Base-by-base conservation (phyloP, 2,329 filamentous ascomycete species). In the Pseudohalonectria lignicola region DNA sequence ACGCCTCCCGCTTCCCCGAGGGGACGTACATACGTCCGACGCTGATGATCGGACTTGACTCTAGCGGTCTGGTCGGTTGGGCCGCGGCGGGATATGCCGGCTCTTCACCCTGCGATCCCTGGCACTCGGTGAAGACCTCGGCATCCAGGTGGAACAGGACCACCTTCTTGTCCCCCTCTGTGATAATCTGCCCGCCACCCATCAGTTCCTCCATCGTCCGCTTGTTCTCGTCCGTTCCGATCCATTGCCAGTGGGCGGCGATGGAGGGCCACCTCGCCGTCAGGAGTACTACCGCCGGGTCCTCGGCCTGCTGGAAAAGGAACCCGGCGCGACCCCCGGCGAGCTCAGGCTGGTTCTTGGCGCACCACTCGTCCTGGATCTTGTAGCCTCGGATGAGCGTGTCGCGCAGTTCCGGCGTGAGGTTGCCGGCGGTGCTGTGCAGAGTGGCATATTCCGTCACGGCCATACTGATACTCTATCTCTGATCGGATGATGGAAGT, bases 181-280 rank as follows among this genome's bases (percentile, higher is more conserved):
- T 50, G 5, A 52, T 49, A 28, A 66, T 53, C 38, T 60, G 57
- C 4, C 44, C 39, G 18, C 41, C 43, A 7, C 8, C 8, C 23
- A 26, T 26, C 10, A 69, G 45, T 18, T 49, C 47, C 15, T 46
- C 49, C 43, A 64, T 61, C 38, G 54, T 47, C 5, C 42, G 36
- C 36, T 54, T 43, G 47, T 70, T 69, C 23, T 61, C 61, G 3
- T 52, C 44, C 36, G 59, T 63, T 32, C 53, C 50, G 35, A 68
- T 59, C 66, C 68, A 72, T 36, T 56, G 44, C 34, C 41, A 43
- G 41, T 71, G 65, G 5, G 56, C 57, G 12, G 54, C 56, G 16
- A 56, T 54, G 0, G 60, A 63, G 39, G 59, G 53, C 67, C 67
- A 70, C 10, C 60, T 55, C 15, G 66, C 61, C 4, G 61, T 62